Evolutionary conservation across 345 rosid species (phyloP).

Genomic region (Arabis alpina): DNA sequence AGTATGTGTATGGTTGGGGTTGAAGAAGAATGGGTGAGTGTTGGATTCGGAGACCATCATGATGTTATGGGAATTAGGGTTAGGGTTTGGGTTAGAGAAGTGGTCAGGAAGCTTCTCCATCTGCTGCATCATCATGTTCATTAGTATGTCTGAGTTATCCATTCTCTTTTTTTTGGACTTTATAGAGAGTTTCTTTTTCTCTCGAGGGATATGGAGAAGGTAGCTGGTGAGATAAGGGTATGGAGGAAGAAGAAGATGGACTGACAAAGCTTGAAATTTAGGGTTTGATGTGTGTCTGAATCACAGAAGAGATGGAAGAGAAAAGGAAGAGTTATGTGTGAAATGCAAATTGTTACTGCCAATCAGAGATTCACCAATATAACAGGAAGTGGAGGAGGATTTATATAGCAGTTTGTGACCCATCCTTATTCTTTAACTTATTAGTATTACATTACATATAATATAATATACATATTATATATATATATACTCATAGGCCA

Average conservation of each 20-base stretch:
- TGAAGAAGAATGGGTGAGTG: constrained; percentile 30
- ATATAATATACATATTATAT: neutral
- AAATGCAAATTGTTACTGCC: constrained; percentile 33
- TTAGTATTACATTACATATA: constrained; percentile 22
- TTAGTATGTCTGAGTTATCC: constrained; percentile 41
- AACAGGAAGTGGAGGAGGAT: constrained; percentile 38
- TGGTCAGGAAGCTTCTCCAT: constrained; percentile 62
- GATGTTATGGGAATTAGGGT: constrained; percentile 26
- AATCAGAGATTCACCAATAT: constrained; percentile 41
- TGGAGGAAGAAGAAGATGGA: constrained; percentile 40
- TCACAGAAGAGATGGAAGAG: constrained; percentile 19
- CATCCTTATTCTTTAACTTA: constrained; percentile 42
- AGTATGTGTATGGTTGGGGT: constrained; percentile 24
- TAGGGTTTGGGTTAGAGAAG: constrained; percentile 45
- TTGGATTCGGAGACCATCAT: constrained; percentile 40
- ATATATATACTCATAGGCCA: too few relatives aligned
- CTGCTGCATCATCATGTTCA: constrained; percentile 66
- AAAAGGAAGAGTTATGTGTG: constrained; percentile 33
- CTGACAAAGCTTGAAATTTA: constrained; percentile 41
- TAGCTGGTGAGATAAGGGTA: constrained; percentile 39
- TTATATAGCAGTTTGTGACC: constrained; percentile 51
- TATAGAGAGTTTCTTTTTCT: constrained; percentile 12
- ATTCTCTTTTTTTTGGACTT: constrained; percentile 15
- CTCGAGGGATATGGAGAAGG: constrained; percentile 33
- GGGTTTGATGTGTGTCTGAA: constrained; percentile 12